phyloP scores from a whole-genome alignment of 805 yeast genomes.

The Kodamaea neixiangensis region DNA sequence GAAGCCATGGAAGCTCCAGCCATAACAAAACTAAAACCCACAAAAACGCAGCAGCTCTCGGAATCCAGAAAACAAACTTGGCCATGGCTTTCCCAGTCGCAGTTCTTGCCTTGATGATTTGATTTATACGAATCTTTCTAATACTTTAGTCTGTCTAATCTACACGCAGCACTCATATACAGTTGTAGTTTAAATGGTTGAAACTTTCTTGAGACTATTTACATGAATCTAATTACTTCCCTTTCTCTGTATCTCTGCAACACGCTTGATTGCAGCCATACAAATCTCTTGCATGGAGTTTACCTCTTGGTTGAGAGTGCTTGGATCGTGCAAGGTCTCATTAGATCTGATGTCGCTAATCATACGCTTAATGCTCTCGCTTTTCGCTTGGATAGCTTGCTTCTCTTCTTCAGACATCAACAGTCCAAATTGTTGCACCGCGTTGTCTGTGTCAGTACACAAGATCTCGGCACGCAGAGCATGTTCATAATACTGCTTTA shows the following conservation, averaged over 20 bases:
- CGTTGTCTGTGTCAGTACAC: slow-evolving; percentile 85
- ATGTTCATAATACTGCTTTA: slow-evolving; percentile 64
- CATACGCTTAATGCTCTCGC: slow-evolving; percentile 26
- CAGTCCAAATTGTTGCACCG: slow-evolving; percentile 68
- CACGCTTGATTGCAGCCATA: slow-evolving; percentile 40
- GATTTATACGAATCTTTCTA: neutral
- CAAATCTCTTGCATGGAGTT: slow-evolving; percentile 39
- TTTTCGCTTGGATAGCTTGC: slow-evolving; percentile 19
- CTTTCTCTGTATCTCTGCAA: slow-evolving; percentile 36
- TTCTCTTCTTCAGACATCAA: slow-evolving; percentile 53
- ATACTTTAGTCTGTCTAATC: too few relatives aligned
- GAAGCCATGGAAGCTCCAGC: neutral
- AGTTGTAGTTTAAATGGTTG: too few relatives aligned
- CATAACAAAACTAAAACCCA: neutral
- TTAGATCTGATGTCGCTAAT: slow-evolving; percentile 37
- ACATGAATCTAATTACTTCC: neutral
- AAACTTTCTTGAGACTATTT: neutral
- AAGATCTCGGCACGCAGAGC: slow-evolving; percentile 78
- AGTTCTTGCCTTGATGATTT: neutral
- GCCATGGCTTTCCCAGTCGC: neutral
- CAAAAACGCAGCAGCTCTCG: neutral
- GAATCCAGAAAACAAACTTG: neutral
- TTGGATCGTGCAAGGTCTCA: slow-evolving; percentile 33
- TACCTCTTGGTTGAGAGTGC: slow-evolving; percentile 34
- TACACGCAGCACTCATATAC: too few relatives aligned